Evolutionary conservation across 2,329 filamentous ascomycete genomes (phyloP).

Genomic region (Epichloe hybrida): DNA sequence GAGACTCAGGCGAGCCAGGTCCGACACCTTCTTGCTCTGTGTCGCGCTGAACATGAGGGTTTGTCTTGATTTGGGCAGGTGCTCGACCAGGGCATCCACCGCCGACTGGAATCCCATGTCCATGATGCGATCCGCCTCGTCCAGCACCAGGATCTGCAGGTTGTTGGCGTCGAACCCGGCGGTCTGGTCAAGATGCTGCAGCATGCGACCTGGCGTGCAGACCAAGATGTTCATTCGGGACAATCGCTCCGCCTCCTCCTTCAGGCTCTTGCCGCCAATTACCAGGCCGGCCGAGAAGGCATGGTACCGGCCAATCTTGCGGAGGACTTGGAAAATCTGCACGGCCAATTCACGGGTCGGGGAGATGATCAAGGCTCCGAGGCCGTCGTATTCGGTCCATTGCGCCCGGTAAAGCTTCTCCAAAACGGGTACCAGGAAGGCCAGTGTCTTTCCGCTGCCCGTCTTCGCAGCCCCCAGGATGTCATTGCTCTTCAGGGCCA

Average conservation of each 20-base stretch:
- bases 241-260: conserved; percentile 74
- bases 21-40: conserved; percentile 86
- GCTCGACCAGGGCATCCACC: conserved; percentile 85
- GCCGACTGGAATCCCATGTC: conserved; percentile 92
- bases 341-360: conserved; percentile 91
- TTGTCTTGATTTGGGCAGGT: conserved; percentile 73
- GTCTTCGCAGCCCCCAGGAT: conserved; percentile 93
- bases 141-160: conserved; percentile 81
- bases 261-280: conserved; percentile 83
- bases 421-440: conserved; percentile 81
- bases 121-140: conserved; percentile 93
- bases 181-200: conserved; percentile 93
- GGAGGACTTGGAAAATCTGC: conserved; percentile 89
- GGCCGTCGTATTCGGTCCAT: conserved; percentile 82
- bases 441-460: conserved; percentile 86
- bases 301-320: conserved; percentile 81
- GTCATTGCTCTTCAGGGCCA: conserved; percentile 73
- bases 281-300: conserved; percentile 84
- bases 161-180: conserved; percentile 82
- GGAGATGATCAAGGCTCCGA: conserved; percentile 85
- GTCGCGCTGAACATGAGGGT: conserved; percentile 94
- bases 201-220: conserved; percentile 84
- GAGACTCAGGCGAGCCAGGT: conserved; percentile 77
- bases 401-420: conserved; percentile 82
- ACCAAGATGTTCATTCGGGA: conserved; percentile 94